These are phyloP conservation scores for Colletotrichum truncatum DNA, from an alignment of 2,329 filamentous ascomycete species.

Conservation along the genomic window DNA sequence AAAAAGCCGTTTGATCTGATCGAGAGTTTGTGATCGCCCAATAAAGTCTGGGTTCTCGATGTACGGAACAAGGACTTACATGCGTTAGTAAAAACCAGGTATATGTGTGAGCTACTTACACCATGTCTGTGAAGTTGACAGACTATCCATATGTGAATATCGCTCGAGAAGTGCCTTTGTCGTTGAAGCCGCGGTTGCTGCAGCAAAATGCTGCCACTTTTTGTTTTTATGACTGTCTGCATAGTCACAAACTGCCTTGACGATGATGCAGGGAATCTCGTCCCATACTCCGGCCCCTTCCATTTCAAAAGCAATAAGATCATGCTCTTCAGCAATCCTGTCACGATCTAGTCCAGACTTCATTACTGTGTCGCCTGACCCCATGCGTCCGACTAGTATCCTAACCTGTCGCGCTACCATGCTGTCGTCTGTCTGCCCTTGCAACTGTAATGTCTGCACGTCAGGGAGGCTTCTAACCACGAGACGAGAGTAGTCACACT, in stretches of 20 bases:
- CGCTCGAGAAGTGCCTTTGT: neutral
- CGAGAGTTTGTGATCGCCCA: conserved; percentile 18
- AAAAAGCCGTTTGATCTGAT: conserved; percentile 8
- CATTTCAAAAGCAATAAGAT: too few relatives aligned
- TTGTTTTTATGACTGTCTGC: conserved; percentile 50
- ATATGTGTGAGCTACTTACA: neutral
- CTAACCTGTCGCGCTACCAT: too few relatives aligned
- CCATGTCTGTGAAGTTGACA: neutral
- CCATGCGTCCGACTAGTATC: too few relatives aligned
- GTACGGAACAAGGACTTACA: conserved; percentile 32
- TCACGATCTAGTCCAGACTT: too few relatives aligned
- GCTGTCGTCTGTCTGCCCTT: too few relatives aligned
- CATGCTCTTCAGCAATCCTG: too few relatives aligned
- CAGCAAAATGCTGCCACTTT: conserved; percentile 48
- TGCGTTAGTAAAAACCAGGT: neutral
- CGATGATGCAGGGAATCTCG: too few relatives aligned
- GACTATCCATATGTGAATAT: neutral
- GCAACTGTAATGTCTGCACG: too few relatives aligned
- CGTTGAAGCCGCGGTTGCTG: conserved; percentile 46
- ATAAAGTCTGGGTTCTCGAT: conserved; percentile 28
- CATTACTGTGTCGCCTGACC: too few relatives aligned
- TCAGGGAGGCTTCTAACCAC: too few relatives aligned
- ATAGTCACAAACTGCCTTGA: too few relatives aligned
- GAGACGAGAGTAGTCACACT: conserved; percentile 34
- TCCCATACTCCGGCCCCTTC: too few relatives aligned